Conservation (phyloP, 73 alveolate species). For the Paramecium tetraurelia region DNA sequence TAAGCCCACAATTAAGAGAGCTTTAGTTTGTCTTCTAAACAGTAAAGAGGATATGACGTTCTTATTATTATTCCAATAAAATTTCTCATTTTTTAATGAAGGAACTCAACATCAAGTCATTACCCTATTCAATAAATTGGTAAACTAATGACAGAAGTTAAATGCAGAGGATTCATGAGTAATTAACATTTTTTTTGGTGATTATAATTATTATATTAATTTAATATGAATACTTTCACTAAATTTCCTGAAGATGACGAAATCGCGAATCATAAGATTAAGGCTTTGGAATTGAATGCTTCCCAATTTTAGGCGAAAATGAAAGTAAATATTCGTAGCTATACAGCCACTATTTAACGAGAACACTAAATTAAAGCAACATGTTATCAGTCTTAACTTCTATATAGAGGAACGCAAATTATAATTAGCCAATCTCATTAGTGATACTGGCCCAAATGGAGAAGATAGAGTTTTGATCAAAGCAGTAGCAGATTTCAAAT, state of each 20-base stretch:
- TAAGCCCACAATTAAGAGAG: no score
- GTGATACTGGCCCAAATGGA: slow-evolving; percentile 29
- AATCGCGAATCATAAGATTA: background rate
- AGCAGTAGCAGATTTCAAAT: slow-evolving; percentile 35
- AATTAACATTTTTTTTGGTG: background rate
- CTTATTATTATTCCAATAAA: background rate
- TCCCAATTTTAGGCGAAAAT: background rate
- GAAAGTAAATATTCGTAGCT: background rate
- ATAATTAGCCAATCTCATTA: background rate
- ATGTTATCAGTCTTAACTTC: slow-evolving; percentile 11
- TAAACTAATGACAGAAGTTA: background rate
- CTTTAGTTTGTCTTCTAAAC: no score
- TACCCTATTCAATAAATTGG: background rate
- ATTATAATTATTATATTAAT: background rate
- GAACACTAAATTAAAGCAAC: background rate
- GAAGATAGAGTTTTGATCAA: slow-evolving; percentile 15
- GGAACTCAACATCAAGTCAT: background rate
- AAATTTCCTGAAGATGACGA: slow-evolving; percentile 18
- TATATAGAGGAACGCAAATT: slow-evolving; percentile 30
- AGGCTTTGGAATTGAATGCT: background rate
- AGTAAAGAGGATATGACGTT: background rate
- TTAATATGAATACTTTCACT: background rate
- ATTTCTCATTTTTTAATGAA: background rate
- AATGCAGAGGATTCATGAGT: background rate
- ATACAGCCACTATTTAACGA: slow-evolving; percentile 23